Conservation (phyloP, 768 basidiomycete genomes). For the Termitomyces sp. region DNA sequence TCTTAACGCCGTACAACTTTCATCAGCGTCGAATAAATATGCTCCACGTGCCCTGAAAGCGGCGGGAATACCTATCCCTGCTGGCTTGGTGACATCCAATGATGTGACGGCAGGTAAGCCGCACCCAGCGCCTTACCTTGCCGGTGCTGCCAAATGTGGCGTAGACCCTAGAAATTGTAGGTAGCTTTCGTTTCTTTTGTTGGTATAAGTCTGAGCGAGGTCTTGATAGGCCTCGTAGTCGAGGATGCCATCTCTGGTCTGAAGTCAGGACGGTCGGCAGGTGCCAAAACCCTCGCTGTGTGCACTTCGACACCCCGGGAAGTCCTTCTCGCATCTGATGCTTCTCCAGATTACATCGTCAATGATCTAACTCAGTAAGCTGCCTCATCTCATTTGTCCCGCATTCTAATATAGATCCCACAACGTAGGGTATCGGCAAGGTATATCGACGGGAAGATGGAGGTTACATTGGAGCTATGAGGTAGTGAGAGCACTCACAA, state of each 20-base stretch:
- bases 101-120: slow-evolving; percentile 78
- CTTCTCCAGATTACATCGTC: slow-evolving; percentile 66
- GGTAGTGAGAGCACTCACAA: not conserved
- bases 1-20: slow-evolving; percentile 2
- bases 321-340: slow-evolving; percentile 47
- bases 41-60: slow-evolving; percentile 64
- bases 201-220: not conserved
- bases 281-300: slow-evolving; percentile 75
- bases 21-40: slow-evolving; percentile 70
- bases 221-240: slow-evolving; percentile 68
- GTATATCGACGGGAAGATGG: slow-evolving; percentile 44
- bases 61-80: slow-evolving; percentile 59
- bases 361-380: slow-evolving; percentile 61
- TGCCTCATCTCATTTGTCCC: slow-evolving; percentile 17
- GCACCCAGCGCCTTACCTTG: slow-evolving; percentile 84
- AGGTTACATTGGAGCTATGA: slow-evolving; percentile 42
- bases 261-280: slow-evolving; percentile 71
- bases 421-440: slow-evolving; percentile 42
- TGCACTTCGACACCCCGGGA: slow-evolving; percentile 75
- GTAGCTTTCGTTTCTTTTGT: slow-evolving; percentile 17
- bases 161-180: slow-evolving; percentile 57
- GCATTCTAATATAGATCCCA: not conserved
- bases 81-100: slow-evolving; percentile 71
- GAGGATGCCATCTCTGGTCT: slow-evolving; percentile 90
- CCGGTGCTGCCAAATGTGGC: slow-evolving; percentile 64